These are phyloP conservation scores for Peniophora sp. DNA, from an alignment of 1,284 basidiomycete genomes.

Conservation along the genomic window DNA sequence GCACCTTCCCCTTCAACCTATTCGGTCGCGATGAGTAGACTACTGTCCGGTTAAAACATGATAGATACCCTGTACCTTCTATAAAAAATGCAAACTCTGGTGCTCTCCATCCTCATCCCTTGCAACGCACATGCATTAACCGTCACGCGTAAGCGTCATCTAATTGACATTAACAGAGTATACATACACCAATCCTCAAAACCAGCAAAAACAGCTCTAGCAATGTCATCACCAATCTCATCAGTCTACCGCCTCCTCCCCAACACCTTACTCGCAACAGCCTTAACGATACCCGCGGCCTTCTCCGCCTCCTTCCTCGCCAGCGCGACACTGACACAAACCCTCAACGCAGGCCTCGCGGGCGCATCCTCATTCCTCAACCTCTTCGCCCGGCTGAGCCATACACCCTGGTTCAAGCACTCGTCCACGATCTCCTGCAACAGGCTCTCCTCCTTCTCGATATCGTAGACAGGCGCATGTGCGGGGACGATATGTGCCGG, in stretches of 20 bases:
- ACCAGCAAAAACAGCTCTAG: too few relatives aligned
- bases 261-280: slow-evolving; percentile 63
- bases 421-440: slow-evolving; percentile 90
- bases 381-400: slow-evolving; percentile 77
- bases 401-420: slow-evolving; percentile 65
- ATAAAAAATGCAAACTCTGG: too few relatives aligned
- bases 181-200: too few relatives aligned
- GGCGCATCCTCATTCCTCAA: slow-evolving; percentile 81
- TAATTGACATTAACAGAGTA: too few relatives aligned
- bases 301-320: slow-evolving; percentile 90
- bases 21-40: too few relatives aligned
- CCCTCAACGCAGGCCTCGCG: slow-evolving; percentile 77
- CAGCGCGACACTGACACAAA: slow-evolving; percentile 75
- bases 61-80: too few relatives aligned
- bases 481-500: slow-evolving; percentile 32
- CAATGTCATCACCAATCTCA: neutral
- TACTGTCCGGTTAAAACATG: too few relatives aligned
- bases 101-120: too few relatives aligned
- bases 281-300: slow-evolving; percentile 71
- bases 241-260: neutral
- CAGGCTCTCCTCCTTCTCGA: slow-evolving; percentile 67
- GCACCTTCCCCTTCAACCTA: too few relatives aligned
- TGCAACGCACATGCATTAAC: too few relatives aligned
- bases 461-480: slow-evolving; percentile 43
- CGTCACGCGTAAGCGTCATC: too few relatives aligned